A percentile compares a stretch with the other conserved stretches of the same genome.
Conservation (phyloP, 2,329 filamentous ascomycete genomes). For the Chaetomium sp. region DNA sequence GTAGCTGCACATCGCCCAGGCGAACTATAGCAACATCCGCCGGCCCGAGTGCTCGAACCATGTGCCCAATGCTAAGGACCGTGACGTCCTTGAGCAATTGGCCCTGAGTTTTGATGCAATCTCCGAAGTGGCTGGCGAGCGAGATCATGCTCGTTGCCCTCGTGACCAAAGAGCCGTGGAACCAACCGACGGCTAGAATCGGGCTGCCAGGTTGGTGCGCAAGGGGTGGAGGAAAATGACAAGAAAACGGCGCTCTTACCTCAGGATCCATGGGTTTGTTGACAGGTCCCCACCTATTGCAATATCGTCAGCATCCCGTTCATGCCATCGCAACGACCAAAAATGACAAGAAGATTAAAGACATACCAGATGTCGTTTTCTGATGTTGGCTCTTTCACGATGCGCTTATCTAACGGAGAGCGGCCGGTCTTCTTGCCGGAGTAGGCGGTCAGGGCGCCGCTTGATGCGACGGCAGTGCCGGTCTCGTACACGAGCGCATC, state of each 20-base stretch:
- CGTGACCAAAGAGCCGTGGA: conserved; percentile 27
- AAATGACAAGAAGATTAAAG: not conserved
- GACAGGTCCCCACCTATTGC: conserved; percentile 81
- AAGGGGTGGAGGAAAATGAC: conserved; percentile 17
- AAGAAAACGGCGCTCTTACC: conserved; percentile 60
- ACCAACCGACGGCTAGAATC: conserved; percentile 17
- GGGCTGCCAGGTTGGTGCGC: conserved; percentile 3
- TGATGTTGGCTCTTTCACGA: conserved; percentile 88
- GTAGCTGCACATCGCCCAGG: conserved; percentile 20
- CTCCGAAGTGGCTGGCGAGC: conserved; percentile 5
- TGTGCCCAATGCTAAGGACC: conserved; percentile 21
- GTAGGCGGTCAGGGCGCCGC: conserved; percentile 93
- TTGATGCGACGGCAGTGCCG: conserved; percentile 94
- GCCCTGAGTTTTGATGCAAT: conserved; percentile 7
- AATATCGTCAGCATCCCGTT: conserved; percentile 22
- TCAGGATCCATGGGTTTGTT: conserved; percentile 99
- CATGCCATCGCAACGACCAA: not conserved
- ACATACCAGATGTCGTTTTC: conserved; percentile 84
- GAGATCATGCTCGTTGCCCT: conserved; percentile 19
- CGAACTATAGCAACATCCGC: conserved; percentile 21
- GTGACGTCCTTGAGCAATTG: conserved; percentile 33
- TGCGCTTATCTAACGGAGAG: conserved; percentile 94
- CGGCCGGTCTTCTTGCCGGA: conserved; percentile 97
- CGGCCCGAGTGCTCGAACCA: conserved; percentile 11
- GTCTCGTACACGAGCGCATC: conserved; percentile 97